phyloP scores from a whole-genome alignment of 1,284 basidiomycete genomes.

The Fomitopsis pinicola region DNA sequence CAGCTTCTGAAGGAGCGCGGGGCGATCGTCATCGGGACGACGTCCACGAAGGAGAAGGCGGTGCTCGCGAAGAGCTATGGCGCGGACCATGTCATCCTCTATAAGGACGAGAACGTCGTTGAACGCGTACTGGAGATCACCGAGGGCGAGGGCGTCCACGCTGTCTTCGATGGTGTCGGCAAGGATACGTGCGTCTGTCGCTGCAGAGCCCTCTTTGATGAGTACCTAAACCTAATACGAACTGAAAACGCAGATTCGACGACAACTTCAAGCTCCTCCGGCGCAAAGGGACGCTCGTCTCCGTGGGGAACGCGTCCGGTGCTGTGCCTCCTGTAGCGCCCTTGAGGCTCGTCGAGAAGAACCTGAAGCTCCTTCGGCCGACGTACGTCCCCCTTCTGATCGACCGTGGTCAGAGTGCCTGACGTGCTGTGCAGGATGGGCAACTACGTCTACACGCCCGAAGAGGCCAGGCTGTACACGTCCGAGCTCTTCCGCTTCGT shows the following conservation, averaged over 20 bases:
- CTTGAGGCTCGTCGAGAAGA: constrained; percentile 78
- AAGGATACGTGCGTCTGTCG: constrained; percentile 71
- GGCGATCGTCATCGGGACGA: constrained; percentile 91
- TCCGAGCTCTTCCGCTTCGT: constrained; percentile 68
- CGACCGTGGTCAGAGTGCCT: neutral
- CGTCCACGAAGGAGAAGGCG: constrained; percentile 83
- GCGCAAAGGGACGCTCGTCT: constrained; percentile 84
- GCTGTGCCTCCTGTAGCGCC: constrained; percentile 71
- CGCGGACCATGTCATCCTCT: constrained; percentile 85
- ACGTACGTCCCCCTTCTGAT: constrained; percentile 42
- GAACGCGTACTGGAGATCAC: constrained; percentile 75
- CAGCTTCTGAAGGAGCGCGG: constrained; percentile 68
- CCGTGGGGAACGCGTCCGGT: constrained; percentile 91
- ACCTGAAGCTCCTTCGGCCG: constrained; percentile 75
- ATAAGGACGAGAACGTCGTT: constrained; percentile 69
- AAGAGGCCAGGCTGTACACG: constrained; percentile 67
- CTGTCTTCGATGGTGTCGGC: constrained; percentile 91
- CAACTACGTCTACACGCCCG: constrained; percentile 70
- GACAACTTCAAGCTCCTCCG: constrained; percentile 77
- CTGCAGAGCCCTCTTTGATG: neutral
- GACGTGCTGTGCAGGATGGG: constrained; percentile 34
- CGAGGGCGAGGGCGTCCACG: constrained; percentile 80
- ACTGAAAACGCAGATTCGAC: constrained; percentile 55
- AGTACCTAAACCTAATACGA: neutral
- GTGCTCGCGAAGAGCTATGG: constrained; percentile 77